These are phyloP conservation scores for Phascolomyces articulosus DNA, from an alignment of 371 early-diverging fungal species.

Conservation along the genomic window DNA sequence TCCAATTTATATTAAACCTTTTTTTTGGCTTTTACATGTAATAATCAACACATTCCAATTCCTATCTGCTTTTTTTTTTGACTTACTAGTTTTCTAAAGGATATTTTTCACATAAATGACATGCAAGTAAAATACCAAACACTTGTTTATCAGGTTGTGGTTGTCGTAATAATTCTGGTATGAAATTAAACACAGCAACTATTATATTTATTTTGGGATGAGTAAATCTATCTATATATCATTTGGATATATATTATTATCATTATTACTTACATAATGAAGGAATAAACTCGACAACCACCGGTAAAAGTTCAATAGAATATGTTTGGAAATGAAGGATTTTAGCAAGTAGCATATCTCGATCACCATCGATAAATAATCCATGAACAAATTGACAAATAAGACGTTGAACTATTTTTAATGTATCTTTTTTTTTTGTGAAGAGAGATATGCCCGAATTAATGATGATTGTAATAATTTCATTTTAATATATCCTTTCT, in stretches of 20 bases:
- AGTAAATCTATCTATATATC: not conserved
- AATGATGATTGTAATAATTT: no score
- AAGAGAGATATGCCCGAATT: no score
- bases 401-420: conserved; percentile 41
- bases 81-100: conserved; percentile 52
- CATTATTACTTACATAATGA: conserved; percentile 43
- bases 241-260: no score
- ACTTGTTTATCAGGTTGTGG: conserved; percentile 51
- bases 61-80: no score
- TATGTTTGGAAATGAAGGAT: conserved; percentile 68
- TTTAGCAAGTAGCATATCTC: conserved; percentile 56
- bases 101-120: conserved; percentile 52
- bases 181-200: conserved; percentile 54
- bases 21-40: no score
- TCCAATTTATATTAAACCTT: not conserved
- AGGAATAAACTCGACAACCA: conserved; percentile 56
- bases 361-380: conserved; percentile 58
- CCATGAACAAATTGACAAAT: conserved; percentile 61
- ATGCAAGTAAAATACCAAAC: conserved; percentile 52
- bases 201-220: not conserved
- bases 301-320: conserved; percentile 53
- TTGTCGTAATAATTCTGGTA: conserved; percentile 53
- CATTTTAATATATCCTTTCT: no score
- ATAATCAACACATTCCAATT: no score
- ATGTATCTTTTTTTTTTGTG: conserved; percentile 26